A percentile compares a stretch with the other conserved stretches of the same genome.
Evolutionary conservation across 768 basidiomycete genomes (phyloP).

Genomic region (Tricholoma hemisulphureum): DNA sequence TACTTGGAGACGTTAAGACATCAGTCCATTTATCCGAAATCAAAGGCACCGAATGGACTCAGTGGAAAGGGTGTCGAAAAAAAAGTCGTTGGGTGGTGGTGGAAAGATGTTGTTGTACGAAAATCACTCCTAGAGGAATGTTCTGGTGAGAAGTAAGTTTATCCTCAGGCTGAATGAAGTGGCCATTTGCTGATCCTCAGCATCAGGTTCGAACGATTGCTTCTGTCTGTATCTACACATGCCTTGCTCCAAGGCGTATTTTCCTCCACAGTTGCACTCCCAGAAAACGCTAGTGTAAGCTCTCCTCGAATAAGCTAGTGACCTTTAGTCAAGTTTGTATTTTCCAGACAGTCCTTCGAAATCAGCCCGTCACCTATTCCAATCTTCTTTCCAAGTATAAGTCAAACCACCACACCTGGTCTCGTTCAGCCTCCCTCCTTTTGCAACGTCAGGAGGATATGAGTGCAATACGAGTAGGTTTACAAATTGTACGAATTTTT

Average conservation of each 20-base stretch:
- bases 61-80: conserved; percentile 13
- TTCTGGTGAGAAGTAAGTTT: conserved; percentile 44
- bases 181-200: background rate
- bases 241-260: conserved; percentile 37
- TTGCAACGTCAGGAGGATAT: conserved; percentile 33
- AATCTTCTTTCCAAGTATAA: conserved; percentile 31
- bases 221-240: conserved; percentile 53
- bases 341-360: conserved; percentile 26
- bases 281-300: conserved; percentile 18
- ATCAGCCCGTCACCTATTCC: conserved; percentile 36
- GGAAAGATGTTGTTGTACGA: conserved; percentile 55
- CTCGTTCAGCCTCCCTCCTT: conserved; percentile 35
- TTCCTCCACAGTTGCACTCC: conserved; percentile 3
- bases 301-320: background rate
- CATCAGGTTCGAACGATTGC: conserved; percentile 49
- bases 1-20: conserved; percentile 50
- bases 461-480: conserved; percentile 25
- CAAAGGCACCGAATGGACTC: conserved; percentile 10
- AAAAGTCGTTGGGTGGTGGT: conserved; percentile 44
- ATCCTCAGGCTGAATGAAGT: background rate
- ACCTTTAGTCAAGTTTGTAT: background rate
- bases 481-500: background rate
- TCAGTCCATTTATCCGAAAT: conserved; percentile 32
- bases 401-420: conserved; percentile 34
- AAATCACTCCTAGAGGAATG: conserved; percentile 58